Percentiles rank a stretch among this genome's conserved stretches.
These are phyloP conservation scores for Backusella luteola DNA, from an alignment of 192 early-diverging fungal species.

Conservation along the genomic window DNA sequence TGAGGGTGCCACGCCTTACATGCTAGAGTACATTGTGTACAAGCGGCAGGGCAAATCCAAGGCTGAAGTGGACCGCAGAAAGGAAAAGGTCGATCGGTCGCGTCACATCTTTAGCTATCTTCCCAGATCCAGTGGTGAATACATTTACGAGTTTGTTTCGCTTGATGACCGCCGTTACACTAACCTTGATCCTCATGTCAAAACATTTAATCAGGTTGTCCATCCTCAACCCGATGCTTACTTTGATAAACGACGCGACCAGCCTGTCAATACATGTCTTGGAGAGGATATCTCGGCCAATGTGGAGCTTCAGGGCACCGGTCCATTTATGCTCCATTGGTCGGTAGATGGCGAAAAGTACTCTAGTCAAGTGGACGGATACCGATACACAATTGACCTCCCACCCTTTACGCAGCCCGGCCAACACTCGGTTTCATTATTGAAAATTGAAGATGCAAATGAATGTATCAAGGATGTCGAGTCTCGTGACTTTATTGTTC, in stretches of 20 bases:
- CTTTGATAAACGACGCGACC: conserved; percentile 11
- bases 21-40: conserved; percentile 24
- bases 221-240: conserved; percentile 45
- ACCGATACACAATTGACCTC: conserved; percentile 27
- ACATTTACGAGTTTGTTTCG: conserved; percentile 34
- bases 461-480: conserved; percentile 39
- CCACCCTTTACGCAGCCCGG: conserved; percentile 38
- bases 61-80: conserved; percentile 2
- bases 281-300: conserved; percentile 34
- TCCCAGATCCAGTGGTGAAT: conserved; percentile 34
- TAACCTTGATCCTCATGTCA: conserved; percentile 10
- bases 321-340: conserved; percentile 39
- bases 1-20: conserved; percentile 30
- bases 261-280: conserved; percentile 32
- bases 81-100: conserved; percentile 23
- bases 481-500: conserved; percentile 36
- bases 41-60: conserved; percentile 11
- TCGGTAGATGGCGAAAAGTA: conserved; percentile 29
- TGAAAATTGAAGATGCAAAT: conserved; percentile 42
- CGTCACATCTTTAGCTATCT: conserved; percentile 32
- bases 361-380: conserved; percentile 23
- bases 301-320: conserved; percentile 37
- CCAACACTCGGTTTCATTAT: conserved; percentile 38
- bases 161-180: conserved; percentile 35
- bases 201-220: conserved; percentile 33